Percentiles rank a stretch among this genome's conserved stretches.
Conservation (phyloP, 306 rosid species). For the Cucumis sativus region Cucumber_9930_V3 NC_026657.2:34449501-34450000, state of each 20-base stretch:
- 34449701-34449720: conserved; percentile 91
- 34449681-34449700: conserved; percentile 85
- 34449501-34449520: conserved; percentile 88
- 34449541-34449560: conserved; percentile 97
- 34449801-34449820: conserved; percentile 77
- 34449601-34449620: conserved; percentile 84
- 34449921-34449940: not conserved
- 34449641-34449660: conserved; percentile 89
- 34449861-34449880: not conserved
- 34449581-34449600: conserved; percentile 82
- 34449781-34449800: conserved; percentile 96
- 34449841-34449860: conserved; percentile 17
- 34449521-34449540: conserved; percentile 82
- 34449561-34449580: conserved; percentile 50
- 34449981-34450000: not conserved
- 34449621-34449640: conserved; percentile 94
- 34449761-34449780: conserved; percentile 92
- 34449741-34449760: conserved; percentile 74
- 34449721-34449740: conserved; percentile 85
- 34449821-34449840: conserved; percentile 83
- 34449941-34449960: not conserved
- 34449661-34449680: conserved; percentile 93
- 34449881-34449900: not conserved
- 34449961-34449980: not conserved
- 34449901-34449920: not conserved